These are phyloP conservation scores for Kokia cookei DNA, from an alignment of 441 rosid species.

Conservation along the genomic window DNA sequence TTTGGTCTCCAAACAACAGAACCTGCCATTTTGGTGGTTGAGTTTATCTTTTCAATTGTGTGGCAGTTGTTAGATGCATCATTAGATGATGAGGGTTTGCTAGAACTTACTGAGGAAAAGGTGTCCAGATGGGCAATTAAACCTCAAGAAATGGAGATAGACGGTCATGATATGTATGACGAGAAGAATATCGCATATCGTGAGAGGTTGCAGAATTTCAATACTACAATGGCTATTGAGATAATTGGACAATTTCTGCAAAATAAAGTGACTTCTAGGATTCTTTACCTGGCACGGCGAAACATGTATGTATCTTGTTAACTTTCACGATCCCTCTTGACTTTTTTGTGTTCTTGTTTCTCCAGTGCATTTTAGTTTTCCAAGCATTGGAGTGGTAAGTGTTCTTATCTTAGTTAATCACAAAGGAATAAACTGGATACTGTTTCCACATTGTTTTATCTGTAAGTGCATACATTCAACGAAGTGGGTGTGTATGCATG, in stretches of 20 bases:
- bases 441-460: not conserved
- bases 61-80: slow-evolving; percentile 63
- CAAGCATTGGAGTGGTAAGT: not conserved
- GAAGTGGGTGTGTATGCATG: not conserved
- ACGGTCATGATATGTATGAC: slow-evolving; percentile 29
- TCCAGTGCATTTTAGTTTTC: not conserved
- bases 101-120: slow-evolving; percentile 44
- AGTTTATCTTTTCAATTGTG: slow-evolving; percentile 45
- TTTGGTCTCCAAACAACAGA: slow-evolving; percentile 44
- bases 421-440: not conserved
- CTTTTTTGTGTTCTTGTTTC: not conserved
- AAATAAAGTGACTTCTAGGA: slow-evolving; percentile 51
- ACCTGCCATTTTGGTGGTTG: slow-evolving; percentile 48
- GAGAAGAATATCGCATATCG: slow-evolving; percentile 36
- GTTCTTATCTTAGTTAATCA: not conserved
- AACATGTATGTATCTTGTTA: slow-evolving; percentile 44
- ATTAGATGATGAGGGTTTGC: slow-evolving; percentile 61
- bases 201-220: slow-evolving; percentile 45
- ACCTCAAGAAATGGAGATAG: slow-evolving; percentile 54
- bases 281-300: slow-evolving; percentile 46
- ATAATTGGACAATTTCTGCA: slow-evolving; percentile 47
- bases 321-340: not conserved
- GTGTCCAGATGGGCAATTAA: slow-evolving; percentile 45
- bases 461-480: not conserved
- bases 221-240: slow-evolving; percentile 54